A percentile compares a stretch with the other conserved stretches of the same genome.
These are phyloP conservation scores for Fusarium devonianum DNA, from an alignment of 2,329 filamentous ascomycete genomes.

Conservation along the genomic window DNA sequence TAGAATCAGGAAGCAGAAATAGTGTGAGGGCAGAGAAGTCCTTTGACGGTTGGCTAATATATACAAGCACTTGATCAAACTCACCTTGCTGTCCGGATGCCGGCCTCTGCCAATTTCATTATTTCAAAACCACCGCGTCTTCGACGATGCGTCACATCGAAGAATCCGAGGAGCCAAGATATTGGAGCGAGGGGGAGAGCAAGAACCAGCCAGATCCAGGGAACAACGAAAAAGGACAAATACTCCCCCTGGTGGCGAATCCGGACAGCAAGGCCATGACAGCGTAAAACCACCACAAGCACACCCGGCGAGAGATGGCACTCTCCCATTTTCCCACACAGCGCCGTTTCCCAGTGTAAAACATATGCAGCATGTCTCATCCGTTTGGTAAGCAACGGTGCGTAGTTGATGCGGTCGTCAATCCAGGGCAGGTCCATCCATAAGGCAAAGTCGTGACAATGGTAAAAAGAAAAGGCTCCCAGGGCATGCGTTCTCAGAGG, in stretches of 20 bases:
- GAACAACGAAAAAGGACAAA: conserved; percentile 40
- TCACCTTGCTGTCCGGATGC: conserved; percentile 63
- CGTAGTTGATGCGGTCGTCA: conserved; percentile 39
- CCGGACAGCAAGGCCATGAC: conserved; percentile 47
- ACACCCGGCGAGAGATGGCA: conserved; percentile 32
- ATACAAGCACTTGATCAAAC: conserved; percentile 58
- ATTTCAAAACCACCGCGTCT: conserved; percentile 37
- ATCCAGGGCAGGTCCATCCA: conserved; percentile 39
- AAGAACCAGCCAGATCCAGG: conserved; percentile 43
- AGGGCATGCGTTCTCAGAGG: conserved; percentile 33
- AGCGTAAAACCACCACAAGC: conserved; percentile 38
- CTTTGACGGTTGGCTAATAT: conserved; percentile 57
- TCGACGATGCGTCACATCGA: conserved; percentile 36
- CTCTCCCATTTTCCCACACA: conserved; percentile 43
- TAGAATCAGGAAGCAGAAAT: conserved; percentile 8
- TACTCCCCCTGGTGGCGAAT: conserved; percentile 42
- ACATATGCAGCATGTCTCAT: conserved; percentile 48
- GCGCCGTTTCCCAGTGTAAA: conserved; percentile 43
- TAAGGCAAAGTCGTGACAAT: conserved; percentile 41
- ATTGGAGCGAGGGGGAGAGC: conserved; percentile 36
- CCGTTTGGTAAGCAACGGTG: conserved; percentile 38
- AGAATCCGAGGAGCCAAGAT: conserved; percentile 39
- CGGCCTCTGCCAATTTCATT: conserved; percentile 45
- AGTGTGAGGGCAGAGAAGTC: conserved; percentile 35
- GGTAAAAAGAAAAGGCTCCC: conserved; percentile 33